Percentiles rank a stretch among this genome's conserved stretches.
These are phyloP conservation scores for Parmelia sp. DNA, from an alignment of 495 filamentous ascomycete genomes.

Conservation along the genomic window DNA sequence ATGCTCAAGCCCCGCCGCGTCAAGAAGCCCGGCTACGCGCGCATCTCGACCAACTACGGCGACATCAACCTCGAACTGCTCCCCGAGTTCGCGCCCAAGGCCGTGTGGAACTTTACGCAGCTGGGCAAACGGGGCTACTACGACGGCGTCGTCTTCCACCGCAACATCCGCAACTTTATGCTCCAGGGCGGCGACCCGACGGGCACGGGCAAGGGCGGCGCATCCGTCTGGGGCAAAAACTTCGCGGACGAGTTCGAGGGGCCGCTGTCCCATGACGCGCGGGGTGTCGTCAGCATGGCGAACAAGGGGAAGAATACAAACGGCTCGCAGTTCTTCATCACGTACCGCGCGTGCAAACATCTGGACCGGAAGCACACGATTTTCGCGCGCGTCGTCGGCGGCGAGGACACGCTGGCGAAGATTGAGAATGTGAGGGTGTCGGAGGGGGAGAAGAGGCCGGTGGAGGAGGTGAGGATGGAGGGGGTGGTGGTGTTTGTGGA, in stretches of 20 bases:
- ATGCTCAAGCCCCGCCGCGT: constrained; percentile 86
- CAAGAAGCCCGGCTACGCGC: constrained; percentile 82
- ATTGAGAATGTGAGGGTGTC: constrained; percentile 68
- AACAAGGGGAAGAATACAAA: constrained; percentile 99
- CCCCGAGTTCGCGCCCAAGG: constrained; percentile 80
- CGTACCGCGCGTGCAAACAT: constrained; percentile 74
- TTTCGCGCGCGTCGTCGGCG: constrained; percentile 78
- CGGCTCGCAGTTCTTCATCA: constrained; percentile 90
- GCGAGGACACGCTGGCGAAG: constrained; percentile 59
- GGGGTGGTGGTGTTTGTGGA: constrained; percentile 86
- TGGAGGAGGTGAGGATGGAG: constrained; percentile 68
- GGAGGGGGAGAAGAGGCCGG: constrained; percentile 55
- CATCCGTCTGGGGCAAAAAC: constrained; percentile 80
- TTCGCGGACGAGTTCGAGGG: constrained; percentile 93
- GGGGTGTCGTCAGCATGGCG: constrained; percentile 87
- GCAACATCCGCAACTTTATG: constrained; percentile 95
- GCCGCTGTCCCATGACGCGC: constrained; percentile 66
- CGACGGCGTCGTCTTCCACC: constrained; percentile 72
- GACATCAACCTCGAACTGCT: constrained; percentile 84
- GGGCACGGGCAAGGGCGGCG: constrained; percentile 75
- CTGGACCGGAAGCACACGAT: constrained; percentile 95
- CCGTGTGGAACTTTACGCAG: constrained; percentile 94
- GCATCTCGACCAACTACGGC: constrained; percentile 76
- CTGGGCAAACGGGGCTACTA: constrained; percentile 89
- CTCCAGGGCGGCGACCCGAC: constrained; percentile 78